Base-by-base conservation (phyloP, 768 basidiomycete genomes). In the Rhodotorula toruloides region DNA sequence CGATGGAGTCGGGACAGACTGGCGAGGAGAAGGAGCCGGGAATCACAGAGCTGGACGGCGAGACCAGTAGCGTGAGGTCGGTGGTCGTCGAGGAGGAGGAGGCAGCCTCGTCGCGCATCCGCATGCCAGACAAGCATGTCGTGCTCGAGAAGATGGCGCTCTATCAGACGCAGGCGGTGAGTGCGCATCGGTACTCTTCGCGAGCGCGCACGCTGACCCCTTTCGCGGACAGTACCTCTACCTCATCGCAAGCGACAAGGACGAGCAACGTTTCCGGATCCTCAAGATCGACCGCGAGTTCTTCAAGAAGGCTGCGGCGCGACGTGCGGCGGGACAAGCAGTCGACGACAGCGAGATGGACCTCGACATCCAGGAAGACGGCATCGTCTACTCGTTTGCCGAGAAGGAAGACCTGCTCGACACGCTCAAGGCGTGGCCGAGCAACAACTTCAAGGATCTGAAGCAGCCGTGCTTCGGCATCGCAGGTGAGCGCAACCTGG, bases 391-490 rank as follows among this genome's bases (percentile, higher is more conserved):
- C 77, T 89, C 84, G 55, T 86, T 87, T 32, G 87, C 86, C 76
- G 88, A 98, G 78, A 89, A 96, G 85, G 89, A 84, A 56, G 85
- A 86, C 40, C 85, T 98, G 81, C 81, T 97, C 70, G 89, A 88
- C 79, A 96, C 94, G 90, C 82, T 98, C 14, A 91, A 93, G 66
- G 91, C 96, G 73, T 94, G 93, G n/a, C n/a, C n/a, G 31, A 99
- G 96, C 78, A 87, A 86, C 6, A 94, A 93, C 10, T 91, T 99
- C 67, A 90, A 77, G 87, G 22, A 91, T 82, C 77, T 85, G 83
- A 11, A 85, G 81, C 71, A 82, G 84, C 47, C 58, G 1, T 54
- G 53, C 37, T 54, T 54, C 16, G 53, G 53, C 4, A 54, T 54
- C 37, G 53, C 53, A 19, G 53, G 53, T 54, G 25, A n/a, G n/a